These are phyloP conservation scores for Cercospora beticola DNA, from an alignment of 2,329 filamentous ascomycete species.

Conservation along the genomic window DNA sequence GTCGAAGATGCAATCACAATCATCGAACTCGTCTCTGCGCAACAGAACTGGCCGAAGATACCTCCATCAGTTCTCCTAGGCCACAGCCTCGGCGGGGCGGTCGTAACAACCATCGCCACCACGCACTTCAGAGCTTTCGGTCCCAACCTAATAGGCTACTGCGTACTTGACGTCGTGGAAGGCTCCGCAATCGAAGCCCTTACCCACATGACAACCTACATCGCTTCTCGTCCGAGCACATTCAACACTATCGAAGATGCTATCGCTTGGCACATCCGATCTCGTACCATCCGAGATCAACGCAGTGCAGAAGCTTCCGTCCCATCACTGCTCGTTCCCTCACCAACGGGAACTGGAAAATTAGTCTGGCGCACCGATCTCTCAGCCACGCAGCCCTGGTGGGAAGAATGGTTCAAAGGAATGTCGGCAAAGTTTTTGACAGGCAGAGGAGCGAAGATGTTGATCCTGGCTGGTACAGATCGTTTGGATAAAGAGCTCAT, in stretches of 20 bases:
- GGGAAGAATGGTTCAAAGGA: constrained; percentile 90
- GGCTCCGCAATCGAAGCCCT: constrained; percentile 92
- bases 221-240: constrained; percentile 73
- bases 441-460: constrained; percentile 77
- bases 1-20: constrained; percentile 70
- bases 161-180: constrained; percentile 92
- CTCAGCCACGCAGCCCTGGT: constrained; percentile 79
- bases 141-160: constrained; percentile 73
- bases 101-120: constrained; percentile 75
- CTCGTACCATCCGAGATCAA: constrained; percentile 79
- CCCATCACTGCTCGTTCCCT: constrained; percentile 67
- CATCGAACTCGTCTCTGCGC: constrained; percentile 61
- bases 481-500: constrained; percentile 86
- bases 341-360: constrained; percentile 29
- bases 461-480: constrained; percentile 86
- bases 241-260: constrained; percentile 77
- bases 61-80: constrained; percentile 82
- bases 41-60: constrained; percentile 70
- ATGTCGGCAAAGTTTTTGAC: constrained; percentile 84
- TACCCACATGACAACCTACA: constrained; percentile 88
- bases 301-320: constrained; percentile 85
- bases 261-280: constrained; percentile 91
- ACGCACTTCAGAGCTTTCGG: constrained; percentile 57
- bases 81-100: constrained; percentile 88
- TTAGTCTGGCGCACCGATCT: constrained; percentile 89